phyloP scores from a whole-genome alignment of 495 filamentous ascomycete genomes.

The Bathelium albidoporum region DNA sequence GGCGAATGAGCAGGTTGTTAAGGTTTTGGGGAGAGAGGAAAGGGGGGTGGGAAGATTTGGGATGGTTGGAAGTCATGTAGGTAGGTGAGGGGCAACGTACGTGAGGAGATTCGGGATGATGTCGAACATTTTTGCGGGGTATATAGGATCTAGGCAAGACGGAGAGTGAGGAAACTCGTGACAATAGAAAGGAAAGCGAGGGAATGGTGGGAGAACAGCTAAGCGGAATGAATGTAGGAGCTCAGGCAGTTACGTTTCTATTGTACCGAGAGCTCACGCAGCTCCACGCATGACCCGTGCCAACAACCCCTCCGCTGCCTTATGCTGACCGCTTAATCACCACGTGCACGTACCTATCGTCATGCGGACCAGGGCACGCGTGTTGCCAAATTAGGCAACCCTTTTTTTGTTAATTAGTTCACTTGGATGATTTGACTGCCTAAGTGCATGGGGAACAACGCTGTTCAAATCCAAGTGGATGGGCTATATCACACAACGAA shows the following conservation, averaged over 20 bases:
- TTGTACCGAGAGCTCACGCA: neutral
- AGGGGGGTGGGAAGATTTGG: conserved; percentile 7
- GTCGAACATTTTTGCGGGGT: conserved; percentile 56
- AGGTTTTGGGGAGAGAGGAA: conserved; percentile 10
- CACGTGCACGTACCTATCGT: neutral
- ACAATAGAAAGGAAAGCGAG: conserved; percentile 5
- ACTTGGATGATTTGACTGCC: too few relatives aligned
- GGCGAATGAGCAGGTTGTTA: conserved; percentile 18
- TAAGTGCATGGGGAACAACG: too few relatives aligned
- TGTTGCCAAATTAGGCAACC: neutral
- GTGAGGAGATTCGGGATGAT: conserved; percentile 70
- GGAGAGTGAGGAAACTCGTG: conserved; percentile 11
- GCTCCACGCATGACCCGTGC: neutral
- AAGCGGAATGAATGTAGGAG: neutral
- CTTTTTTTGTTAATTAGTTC: too few relatives aligned
- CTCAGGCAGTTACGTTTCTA: neutral
- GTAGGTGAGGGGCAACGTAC: conserved; percentile 51
- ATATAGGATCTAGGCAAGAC: conserved; percentile 17
- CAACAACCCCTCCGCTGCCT: neutral
- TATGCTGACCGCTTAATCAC: neutral
- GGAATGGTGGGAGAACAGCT: neutral
- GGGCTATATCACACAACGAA: too few relatives aligned
- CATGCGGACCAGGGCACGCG: neutral
- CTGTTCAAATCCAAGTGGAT: too few relatives aligned
- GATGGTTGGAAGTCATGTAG: too few relatives aligned